Conservation (phyloP, 108 stramenopile genomes). For the Conticribra guillardii region DNA sequence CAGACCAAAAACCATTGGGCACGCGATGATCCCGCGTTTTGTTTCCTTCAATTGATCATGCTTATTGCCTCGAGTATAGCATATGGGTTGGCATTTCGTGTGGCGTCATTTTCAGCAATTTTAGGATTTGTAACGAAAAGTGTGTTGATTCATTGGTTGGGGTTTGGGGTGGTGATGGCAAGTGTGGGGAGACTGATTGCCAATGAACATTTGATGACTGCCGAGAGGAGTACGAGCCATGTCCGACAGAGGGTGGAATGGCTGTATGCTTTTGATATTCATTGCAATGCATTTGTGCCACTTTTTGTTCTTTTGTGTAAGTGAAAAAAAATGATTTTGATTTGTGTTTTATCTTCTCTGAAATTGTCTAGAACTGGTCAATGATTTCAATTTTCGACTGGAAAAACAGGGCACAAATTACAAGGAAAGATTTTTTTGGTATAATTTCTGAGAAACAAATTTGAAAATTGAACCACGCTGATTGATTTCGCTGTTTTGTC, state of each 20-base stretch:
- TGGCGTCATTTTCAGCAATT: conserved; percentile 62
- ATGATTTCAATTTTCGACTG: no score
- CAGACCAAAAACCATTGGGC: conserved; percentile 99
- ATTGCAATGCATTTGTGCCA: conserved; percentile 97
- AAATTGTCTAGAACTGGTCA: no score
- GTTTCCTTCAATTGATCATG: conserved; percentile 85
- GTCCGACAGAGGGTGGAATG: conserved; percentile 96
- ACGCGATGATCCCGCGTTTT: conserved; percentile 98
- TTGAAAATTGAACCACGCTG: no score
- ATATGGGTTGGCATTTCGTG: conserved; percentile 80
- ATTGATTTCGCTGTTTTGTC: no score
- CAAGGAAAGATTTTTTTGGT: no score
- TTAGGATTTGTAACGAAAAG: conserved; percentile 48
- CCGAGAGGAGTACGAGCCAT: conserved; percentile 64
- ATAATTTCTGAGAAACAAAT: no score
- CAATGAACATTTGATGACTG: conserved; percentile 74
- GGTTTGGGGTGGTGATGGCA: conserved; percentile 70
- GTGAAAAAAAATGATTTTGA: conserved; percentile 25
- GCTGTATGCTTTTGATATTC: conserved; percentile 98
- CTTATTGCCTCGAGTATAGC: conserved; percentile 79
- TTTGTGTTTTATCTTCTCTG: conserved; percentile 1
- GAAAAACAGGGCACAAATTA: no score
- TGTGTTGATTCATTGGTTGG: conserved; percentile 55
- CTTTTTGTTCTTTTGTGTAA: conserved; percentile 90
- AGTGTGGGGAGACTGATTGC: conserved; percentile 76